Evolutionary conservation across 331 rosid species (phyloP).

Genomic region (Dryas integrifolia): DNA sequence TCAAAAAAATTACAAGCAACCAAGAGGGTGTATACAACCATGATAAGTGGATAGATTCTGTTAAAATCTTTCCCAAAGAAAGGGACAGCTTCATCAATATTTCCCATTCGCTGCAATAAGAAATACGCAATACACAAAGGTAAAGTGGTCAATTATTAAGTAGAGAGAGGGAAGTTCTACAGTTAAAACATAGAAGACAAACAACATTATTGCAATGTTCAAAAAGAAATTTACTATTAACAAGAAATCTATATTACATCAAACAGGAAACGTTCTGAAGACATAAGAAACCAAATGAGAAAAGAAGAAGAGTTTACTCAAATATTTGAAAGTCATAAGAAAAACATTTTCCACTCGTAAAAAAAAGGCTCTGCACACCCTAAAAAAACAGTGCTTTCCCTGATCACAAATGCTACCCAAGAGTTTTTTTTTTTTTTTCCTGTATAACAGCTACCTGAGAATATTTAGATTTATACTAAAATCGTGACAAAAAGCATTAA

Average conservation of each 20-base stretch:
- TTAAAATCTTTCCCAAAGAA: constrained; percentile 80
- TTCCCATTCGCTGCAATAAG: constrained; percentile 89
- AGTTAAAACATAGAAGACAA: not conserved
- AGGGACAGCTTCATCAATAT: constrained; percentile 74
- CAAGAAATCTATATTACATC: not conserved
- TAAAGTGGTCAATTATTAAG: constrained; percentile 21
- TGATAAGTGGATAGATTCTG: constrained; percentile 87
- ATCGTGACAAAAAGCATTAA: not conserved
- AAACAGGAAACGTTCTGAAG: constrained; percentile 5
- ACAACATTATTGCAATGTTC: not conserved
- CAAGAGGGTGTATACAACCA: constrained; percentile 90
- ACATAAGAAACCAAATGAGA: not conserved
- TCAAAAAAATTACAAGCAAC: constrained; percentile 91
- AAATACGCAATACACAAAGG: constrained; percentile 30
- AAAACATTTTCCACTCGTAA: not conserved
- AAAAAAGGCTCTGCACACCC: not conserved
- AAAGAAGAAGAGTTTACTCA: not conserved
- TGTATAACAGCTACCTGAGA: not conserved
- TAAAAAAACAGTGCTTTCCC: too few species aligned
- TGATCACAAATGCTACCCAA: not conserved
- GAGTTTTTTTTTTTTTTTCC: not conserved
- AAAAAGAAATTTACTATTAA: not conserved
- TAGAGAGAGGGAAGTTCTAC: not conserved
- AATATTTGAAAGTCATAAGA: not conserved
- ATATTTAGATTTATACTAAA: not conserved